A percentile compares a stretch with the other conserved stretches of the same genome.
These are phyloP conservation scores for Aspergillus fischeri DNA, from an alignment of 2,329 filamentous ascomycete species.

Conservation along the genomic window DNA sequence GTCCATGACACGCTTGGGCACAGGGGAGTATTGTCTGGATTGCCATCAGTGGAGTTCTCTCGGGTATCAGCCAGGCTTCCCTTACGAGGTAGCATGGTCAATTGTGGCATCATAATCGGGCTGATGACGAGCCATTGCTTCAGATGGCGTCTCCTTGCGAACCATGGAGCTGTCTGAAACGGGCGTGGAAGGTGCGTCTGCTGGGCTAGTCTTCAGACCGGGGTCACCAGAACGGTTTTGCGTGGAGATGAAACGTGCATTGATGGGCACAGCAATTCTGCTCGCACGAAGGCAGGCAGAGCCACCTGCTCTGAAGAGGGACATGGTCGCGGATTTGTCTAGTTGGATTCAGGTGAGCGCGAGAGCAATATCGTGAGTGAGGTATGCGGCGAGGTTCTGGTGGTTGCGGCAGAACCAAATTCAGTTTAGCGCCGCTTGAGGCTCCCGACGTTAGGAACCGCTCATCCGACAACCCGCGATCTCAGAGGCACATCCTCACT, in stretches of 20 bases:
- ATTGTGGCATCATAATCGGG: slow-evolving; percentile 76
- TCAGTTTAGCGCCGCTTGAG: slow-evolving; percentile 32
- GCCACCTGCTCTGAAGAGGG: slow-evolving; percentile 57
- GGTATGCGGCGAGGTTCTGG: slow-evolving; percentile 29
- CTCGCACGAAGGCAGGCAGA: slow-evolving; percentile 31
- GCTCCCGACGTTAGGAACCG: slow-evolving; percentile 22
- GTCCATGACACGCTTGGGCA: slow-evolving; percentile 84
- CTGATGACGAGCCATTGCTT: slow-evolving; percentile 59
- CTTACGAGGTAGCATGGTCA: slow-evolving; percentile 90
- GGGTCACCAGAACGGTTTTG: slow-evolving; percentile 46
- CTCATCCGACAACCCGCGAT: slow-evolving; percentile 36
- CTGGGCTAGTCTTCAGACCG: slow-evolving; percentile 49
- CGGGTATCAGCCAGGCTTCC: slow-evolving; percentile 5
- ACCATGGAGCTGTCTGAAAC: slow-evolving; percentile 44
- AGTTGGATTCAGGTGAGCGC: slow-evolving; percentile 13
- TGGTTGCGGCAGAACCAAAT: slow-evolving; percentile 31
- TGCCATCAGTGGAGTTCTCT: slow-evolving; percentile 21
- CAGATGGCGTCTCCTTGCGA: slow-evolving; percentile 46
- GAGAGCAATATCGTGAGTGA: slow-evolving; percentile 23
- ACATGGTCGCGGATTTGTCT: slow-evolving; percentile 50
- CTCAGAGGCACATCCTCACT: slow-evolving; percentile 31
- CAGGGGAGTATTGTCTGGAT: slow-evolving; percentile 77
- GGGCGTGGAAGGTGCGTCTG: slow-evolving; percentile 41
- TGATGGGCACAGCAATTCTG: slow-evolving; percentile 28
- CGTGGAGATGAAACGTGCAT: slow-evolving; percentile 37